phyloP scores from a whole-genome alignment of 768 basidiomycete species.

The Mycena leptocephala region DNA sequence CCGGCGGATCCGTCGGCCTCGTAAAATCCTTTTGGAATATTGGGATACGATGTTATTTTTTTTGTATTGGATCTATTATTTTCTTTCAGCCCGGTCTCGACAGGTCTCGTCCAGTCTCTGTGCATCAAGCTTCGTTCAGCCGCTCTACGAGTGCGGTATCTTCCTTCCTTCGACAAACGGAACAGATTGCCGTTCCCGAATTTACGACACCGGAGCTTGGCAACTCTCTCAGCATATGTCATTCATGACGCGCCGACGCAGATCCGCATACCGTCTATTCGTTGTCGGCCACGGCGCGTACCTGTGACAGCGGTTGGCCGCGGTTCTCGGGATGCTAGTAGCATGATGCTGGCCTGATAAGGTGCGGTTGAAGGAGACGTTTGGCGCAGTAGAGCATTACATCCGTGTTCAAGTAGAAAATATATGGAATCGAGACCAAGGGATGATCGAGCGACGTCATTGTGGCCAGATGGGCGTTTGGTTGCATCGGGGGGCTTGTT shows the following conservation, averaged over 20 bases:
- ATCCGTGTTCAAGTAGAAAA: too few relatives aligned
- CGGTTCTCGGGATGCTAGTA: neutral
- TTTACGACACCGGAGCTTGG: neutral
- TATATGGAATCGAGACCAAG: too few relatives aligned
- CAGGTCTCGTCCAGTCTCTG: neutral
- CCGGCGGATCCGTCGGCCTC: conserved; percentile 8
- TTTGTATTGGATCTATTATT: neutral
- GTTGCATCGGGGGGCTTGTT: neutral
- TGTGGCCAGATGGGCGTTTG: too few relatives aligned
- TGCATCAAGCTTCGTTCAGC: too few relatives aligned
- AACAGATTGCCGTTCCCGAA: neutral
- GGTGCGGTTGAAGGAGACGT: neutral
- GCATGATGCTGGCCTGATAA: neutral
- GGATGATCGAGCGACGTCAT: too few relatives aligned
- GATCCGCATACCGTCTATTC: neutral
- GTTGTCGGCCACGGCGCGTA: too few relatives aligned
- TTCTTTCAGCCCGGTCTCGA: neutral
- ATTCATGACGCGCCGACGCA: neutral
- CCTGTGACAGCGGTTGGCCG: too few relatives aligned
- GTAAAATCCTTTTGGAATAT: neutral
- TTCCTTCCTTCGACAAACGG: too few relatives aligned
- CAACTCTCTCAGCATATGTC: neutral
- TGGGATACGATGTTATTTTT: neutral
- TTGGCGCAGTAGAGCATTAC: too few relatives aligned
- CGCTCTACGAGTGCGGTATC: too few relatives aligned